Evolutionary conservation across 2,329 filamentous ascomycete genomes (phyloP), one percentile per base, ranked within the genome.

Genomic region (Aspergillus pseudoglaucus): DNA sequence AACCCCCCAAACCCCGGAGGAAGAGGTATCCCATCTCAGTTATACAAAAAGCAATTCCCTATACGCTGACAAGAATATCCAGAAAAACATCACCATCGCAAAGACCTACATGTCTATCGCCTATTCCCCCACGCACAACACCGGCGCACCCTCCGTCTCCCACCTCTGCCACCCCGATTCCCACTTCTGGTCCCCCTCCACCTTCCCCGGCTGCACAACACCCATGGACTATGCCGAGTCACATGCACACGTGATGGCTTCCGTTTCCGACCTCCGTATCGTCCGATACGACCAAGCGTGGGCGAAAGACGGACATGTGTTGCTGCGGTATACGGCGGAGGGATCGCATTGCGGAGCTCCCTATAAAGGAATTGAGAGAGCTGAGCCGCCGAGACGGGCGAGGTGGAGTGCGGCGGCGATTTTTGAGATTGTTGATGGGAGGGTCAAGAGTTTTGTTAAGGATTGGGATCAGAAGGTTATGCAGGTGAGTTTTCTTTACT

Each of bases 21-120:
- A 49, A 42, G 35, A 42, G 47, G 47, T 49, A 43, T 15, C 15
- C 8, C n/a, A 2, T 4, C 20, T 8, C 18, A 38, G 17, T 17
- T 14, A 20, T n/a, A 18, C 9, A 54, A n/a, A 38, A 10, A 9
- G 6, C 35, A 35, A 15, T 38, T 5, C 15, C 6, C 23, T 25
- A 47, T n/a, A 8, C 40, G 8, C 17, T 12, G 4, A 14, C 20
- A 14, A 42, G 27, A 4, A 12, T 9, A 15, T 3, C 2, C 14
- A 42, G 40, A 42, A 30, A 25, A 68, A 69, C 47, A 65, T 69
- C 42, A 51, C 53, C 39, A 42, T 63, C 12, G 66, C 58, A 37
- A 67, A 68, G 51, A 53, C 67, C 38, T 69, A 68, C 56, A 68
- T 68, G 66, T 53, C 58, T 23, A 64, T 69, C 38, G 61, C 66